These are phyloP conservation scores for Zanthoxylum bungeanum DNA, from an alignment of 345 rosid genomes.

Conservation along the genomic window DNA sequence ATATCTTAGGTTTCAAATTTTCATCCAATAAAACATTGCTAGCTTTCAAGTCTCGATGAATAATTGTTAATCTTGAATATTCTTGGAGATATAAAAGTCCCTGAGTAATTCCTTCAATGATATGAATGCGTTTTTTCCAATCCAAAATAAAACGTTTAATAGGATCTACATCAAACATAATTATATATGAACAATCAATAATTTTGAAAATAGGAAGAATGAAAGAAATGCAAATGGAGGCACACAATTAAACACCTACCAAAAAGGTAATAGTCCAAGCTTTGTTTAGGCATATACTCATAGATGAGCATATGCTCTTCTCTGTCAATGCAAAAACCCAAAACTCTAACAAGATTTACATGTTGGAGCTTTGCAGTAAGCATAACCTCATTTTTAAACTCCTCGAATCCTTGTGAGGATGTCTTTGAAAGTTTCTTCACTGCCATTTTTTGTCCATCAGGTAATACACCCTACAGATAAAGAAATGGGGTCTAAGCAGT, in stretches of 20 bases:
- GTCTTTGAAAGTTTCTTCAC: slow-evolving; percentile 20
- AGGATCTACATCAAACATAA: background rate
- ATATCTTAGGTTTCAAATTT: slow-evolving; percentile 36
- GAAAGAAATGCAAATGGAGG: background rate
- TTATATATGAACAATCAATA: too few species aligned
- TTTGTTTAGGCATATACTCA: slow-evolving; percentile 18
- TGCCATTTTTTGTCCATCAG: slow-evolving; percentile 8
- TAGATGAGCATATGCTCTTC: slow-evolving; percentile 11
- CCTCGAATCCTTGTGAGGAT: slow-evolving; percentile 18
- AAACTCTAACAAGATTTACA: slow-evolving; percentile 5
- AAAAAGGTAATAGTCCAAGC: background rate
- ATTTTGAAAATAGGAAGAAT: too few species aligned
- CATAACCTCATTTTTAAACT: slow-evolving; percentile 30
- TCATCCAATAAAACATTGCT: slow-evolving; percentile 29
- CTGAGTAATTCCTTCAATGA: slow-evolving; percentile 17
- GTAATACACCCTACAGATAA: background rate
- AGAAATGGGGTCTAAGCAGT: too few species aligned
- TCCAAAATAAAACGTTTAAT: background rate
- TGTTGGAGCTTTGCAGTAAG: slow-evolving; percentile 18
- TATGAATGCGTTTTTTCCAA: slow-evolving; percentile 2
- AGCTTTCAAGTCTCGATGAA: slow-evolving; percentile 21
- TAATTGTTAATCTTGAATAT: slow-evolving; percentile 22
- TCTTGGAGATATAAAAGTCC: slow-evolving; percentile 31
- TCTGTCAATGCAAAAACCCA: slow-evolving; percentile 18
- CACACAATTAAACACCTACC: background rate